Conservation (phyloP, 1,284 basidiomycete genomes). For the Ceratobasidium sp. region DNA sequence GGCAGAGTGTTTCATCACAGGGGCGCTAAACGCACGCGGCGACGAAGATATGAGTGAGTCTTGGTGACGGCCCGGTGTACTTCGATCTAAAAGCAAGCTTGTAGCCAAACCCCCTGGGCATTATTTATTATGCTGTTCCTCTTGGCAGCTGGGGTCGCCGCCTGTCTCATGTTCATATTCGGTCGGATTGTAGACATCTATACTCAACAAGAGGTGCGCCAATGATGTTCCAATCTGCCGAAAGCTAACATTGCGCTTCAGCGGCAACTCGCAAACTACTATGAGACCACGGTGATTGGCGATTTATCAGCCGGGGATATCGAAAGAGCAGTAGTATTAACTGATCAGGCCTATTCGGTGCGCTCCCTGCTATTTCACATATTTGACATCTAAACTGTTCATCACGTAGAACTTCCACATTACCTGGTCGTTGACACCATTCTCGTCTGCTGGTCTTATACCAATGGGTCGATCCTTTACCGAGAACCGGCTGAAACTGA, state of each 20-base stretch:
- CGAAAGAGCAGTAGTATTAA: constrained; percentile 7
- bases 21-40: constrained; percentile 21
- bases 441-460: constrained; percentile 34
- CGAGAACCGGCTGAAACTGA: constrained; percentile 9
- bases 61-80: too few relatives aligned
- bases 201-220: constrained; percentile 32
- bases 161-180: constrained; percentile 37
- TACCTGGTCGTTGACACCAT: constrained; percentile 32
- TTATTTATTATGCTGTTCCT: constrained; percentile 27
- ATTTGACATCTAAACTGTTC: background rate
- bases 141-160: constrained; percentile 10
- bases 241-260: background rate
- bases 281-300: constrained; percentile 26
- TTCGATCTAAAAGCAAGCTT: background rate
- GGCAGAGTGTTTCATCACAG: constrained; percentile 30
- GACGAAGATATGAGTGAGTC: constrained; percentile 33
- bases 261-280: constrained; percentile 16
- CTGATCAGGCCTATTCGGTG: constrained; percentile 32
- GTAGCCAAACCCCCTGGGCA: constrained; percentile 35
- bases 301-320: constrained; percentile 26
- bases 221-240: background rate
- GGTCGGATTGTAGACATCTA: constrained; percentile 41
- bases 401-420: constrained; percentile 37
- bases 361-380: background rate
- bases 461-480: constrained; percentile 29